Evolutionary conservation across 2,329 filamentous ascomycete genomes (phyloP).

Genomic region (Fonsecaea monophora): DNA sequence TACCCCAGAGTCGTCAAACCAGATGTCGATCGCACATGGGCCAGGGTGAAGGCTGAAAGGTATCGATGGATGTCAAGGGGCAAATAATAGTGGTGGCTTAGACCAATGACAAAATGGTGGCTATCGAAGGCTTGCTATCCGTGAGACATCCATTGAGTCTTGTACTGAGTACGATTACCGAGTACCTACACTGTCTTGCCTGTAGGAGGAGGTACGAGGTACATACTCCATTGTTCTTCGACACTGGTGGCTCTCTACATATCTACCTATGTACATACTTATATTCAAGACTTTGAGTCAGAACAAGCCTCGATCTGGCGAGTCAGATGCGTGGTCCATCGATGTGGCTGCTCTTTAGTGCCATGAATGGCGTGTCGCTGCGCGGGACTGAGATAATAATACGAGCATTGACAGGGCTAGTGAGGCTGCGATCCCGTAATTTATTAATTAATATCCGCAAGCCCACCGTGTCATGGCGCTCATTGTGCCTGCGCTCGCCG

Average conservation of each 20-base stretch:
- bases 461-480: not conserved
- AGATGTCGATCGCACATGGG: conserved; percentile 2
- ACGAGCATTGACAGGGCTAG: not conserved
- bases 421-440: not conserved
- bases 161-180: too few species aligned
- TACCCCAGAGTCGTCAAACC: conserved; percentile 24
- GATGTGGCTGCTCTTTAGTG: not conserved
- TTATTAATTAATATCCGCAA: not conserved
- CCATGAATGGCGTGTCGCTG: not conserved
- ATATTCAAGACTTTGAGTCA: not conserved
- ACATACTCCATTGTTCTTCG: too few species aligned
- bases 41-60: not conserved
- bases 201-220: too few species aligned
- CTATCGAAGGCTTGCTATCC: not conserved
- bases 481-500: not conserved
- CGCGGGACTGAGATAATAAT: not conserved
- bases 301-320: conserved; percentile 1
- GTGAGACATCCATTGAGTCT: not conserved
- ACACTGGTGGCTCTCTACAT: too few species aligned
- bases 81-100: not conserved
- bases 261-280: too few species aligned
- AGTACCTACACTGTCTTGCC: too few species aligned
- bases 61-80: not conserved
- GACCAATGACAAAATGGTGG: not conserved
- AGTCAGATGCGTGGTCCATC: not conserved